Evolutionary conservation across 2,329 filamentous ascomycete genomes (phyloP), one percentile per base, ranked within the genome.

Genomic region (Sporothrix dimorphospora): DNA sequence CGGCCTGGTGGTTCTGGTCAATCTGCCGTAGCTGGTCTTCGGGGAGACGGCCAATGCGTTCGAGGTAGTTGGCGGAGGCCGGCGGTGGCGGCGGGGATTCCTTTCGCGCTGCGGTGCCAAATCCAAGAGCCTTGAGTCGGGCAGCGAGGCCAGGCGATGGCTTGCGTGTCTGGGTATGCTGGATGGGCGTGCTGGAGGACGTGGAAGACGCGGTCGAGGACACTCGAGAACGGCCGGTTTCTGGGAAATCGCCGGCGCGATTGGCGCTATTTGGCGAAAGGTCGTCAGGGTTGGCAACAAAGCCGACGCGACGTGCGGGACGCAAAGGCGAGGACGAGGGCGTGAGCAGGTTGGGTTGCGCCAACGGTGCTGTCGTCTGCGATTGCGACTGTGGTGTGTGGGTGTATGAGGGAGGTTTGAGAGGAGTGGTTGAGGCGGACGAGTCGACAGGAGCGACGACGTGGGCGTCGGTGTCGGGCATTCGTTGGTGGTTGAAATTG

Each of bases 1-100:
- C 84, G 73, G 88, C 86, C 75, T 87, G 86, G 79, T 92, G 90
- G 73, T 88, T 87, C 76, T 88, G 84, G 82, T 94, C 91, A 77
- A 94, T 86, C 77, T 89, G 85, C 76, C 89, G 87, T 72, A 94
- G 85, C 77, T 93, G 90, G 75, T 90, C 85, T 80, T 93, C 89
- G 77, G 91, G 86, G 71, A 94, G 88, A 73, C 91, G 89, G 75
- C 91, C 91, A 77, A 93, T 85, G 77, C 82, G 81, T 68, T 87
- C 85, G 79, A 79, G 77, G 30, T 71, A 72, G 8, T 75, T 75
- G 11, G 80, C 75, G 19, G 77, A 77, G 70, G 81, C 75, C 59
- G 79, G 79, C 57, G 79, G 79, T 55, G 81, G 78, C 74, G 79
- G 80, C 65, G 79, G 79, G 59, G 81, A 78, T 74, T 81, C 76